These are phyloP conservation scores for Simplicillium sp. DNA, from an alignment of 2,329 filamentous ascomycete genomes.

Conservation along the genomic window DNA sequence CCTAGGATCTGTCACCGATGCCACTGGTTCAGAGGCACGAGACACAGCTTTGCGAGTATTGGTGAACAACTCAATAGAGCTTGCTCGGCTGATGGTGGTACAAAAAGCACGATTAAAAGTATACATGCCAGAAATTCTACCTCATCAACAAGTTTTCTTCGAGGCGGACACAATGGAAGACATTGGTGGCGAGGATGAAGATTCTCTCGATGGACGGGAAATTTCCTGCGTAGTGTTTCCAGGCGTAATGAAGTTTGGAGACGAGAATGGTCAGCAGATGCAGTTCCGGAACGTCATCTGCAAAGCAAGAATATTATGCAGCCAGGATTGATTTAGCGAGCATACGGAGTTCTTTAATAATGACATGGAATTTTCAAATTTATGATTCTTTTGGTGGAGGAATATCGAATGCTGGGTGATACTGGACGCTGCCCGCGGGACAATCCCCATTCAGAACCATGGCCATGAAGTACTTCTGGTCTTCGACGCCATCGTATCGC, in stretches of 20 bases:
- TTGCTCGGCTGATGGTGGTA: constrained; percentile 45
- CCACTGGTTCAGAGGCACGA: constrained; percentile 28
- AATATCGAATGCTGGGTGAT: constrained; percentile 2
- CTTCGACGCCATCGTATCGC: background rate
- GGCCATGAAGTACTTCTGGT: constrained; percentile 1
- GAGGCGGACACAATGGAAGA: constrained; percentile 56
- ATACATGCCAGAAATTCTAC: constrained; percentile 42
- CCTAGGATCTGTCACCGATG: constrained; percentile 37
- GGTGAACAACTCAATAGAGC: constrained; percentile 41
- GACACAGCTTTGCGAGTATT: constrained; percentile 45
- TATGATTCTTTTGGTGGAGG: background rate
- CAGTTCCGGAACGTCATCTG: constrained; percentile 54
- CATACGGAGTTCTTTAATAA: constrained; percentile 4
- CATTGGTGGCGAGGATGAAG: constrained; percentile 52
- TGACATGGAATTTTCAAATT: background rate
- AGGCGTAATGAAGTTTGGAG: constrained; percentile 53
- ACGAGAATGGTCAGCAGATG: constrained; percentile 52
- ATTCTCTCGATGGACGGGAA: constrained; percentile 38
- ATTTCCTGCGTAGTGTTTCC: constrained; percentile 57
- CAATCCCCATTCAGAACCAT: background rate
- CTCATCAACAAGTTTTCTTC: constrained; percentile 46
- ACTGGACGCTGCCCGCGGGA: constrained; percentile 1
- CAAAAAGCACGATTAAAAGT: constrained; percentile 51
- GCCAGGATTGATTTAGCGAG: constrained; percentile 22
- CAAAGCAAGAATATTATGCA: constrained; percentile 57